These are phyloP conservation scores for Penicillium canariense DNA, from an alignment of 495 filamentous ascomycete species.

Conservation along the genomic window DNA sequence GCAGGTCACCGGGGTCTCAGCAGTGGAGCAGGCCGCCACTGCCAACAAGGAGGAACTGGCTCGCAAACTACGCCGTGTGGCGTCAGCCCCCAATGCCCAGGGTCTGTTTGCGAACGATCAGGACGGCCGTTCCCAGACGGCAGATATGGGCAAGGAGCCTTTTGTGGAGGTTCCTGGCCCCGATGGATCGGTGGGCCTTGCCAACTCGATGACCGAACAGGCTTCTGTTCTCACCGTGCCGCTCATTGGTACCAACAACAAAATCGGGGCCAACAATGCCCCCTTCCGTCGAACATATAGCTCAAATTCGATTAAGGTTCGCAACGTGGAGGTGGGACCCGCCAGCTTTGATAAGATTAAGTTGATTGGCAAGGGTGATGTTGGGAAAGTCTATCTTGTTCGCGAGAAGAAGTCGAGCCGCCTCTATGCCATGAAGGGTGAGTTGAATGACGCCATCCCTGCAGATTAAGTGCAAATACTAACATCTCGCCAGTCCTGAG, in stretches of 20 bases:
- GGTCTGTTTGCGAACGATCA: constrained; percentile 75
- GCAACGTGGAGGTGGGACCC: constrained; percentile 94
- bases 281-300: constrained; percentile 95
- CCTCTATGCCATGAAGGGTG: constrained; percentile 98
- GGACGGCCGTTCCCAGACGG: constrained; percentile 71
- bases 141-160: constrained; percentile 76
- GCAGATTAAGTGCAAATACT: not conserved
- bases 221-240: constrained; percentile 44
- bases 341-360: constrained; percentile 99
- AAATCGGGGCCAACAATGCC: constrained; percentile 52
- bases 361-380: constrained; percentile 96
- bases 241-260: constrained; percentile 37
- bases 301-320: constrained; percentile 97
- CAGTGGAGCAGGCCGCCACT: constrained; percentile 70
- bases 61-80: constrained; percentile 86
- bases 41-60: constrained; percentile 91
- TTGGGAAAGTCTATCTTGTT: constrained; percentile 97
- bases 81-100: constrained; percentile 95
- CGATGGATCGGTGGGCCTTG: constrained; percentile 53
- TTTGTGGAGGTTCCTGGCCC: constrained; percentile 55
- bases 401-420: constrained; percentile 94
- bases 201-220: constrained; percentile 50
- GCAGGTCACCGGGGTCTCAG: constrained; percentile 69
- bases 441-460: constrained; percentile 17
- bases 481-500: constrained; percentile 69